Evolutionary conservation across 768 basidiomycete genomes (phyloP).

Genomic region (Kwoniella newhampshirensis): DNA sequence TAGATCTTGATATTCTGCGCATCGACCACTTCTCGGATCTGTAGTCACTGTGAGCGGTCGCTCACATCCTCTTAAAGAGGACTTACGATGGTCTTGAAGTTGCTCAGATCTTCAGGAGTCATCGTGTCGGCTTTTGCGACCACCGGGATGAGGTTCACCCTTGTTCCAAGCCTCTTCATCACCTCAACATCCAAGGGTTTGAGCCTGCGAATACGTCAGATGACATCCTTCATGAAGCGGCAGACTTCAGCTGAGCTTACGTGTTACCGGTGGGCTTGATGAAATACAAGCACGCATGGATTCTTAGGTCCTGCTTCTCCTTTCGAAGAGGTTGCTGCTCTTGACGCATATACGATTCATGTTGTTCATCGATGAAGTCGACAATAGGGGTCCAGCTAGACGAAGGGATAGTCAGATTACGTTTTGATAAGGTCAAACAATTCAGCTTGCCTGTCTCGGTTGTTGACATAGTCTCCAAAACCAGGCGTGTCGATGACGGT

Average conservation of each 20-base stretch:
- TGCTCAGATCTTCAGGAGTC: conserved; percentile 83
- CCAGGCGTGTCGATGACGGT: conserved; percentile 99
- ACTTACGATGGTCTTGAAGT: conserved; percentile 89
- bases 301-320: conserved; percentile 91
- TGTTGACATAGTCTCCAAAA: conserved; percentile 99
- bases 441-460: conserved; percentile 73
- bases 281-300: conserved; percentile 97
- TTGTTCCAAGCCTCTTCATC: conserved; percentile 97
- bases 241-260: conserved; percentile 58
- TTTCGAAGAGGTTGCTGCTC: conserved; percentile 96
- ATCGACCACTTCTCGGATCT: conserved; percentile 84
- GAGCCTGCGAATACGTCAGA: conserved; percentile 58
- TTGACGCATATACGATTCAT: conserved; percentile 67
- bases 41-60: neutral
- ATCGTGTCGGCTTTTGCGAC: conserved; percentile 97
- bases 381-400: conserved; percentile 85
- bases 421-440: neutral
- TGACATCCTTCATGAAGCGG: neutral
- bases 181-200: conserved; percentile 99
- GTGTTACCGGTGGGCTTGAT: conserved; percentile 94
- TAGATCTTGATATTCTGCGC: conserved; percentile 96
- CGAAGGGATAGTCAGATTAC: conserved; percentile 1
- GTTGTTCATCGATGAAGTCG: conserved; percentile 71
- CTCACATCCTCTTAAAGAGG: neutral
- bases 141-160: conserved; percentile 97